phyloP scores from a whole-genome alignment of 2,329 filamentous ascomycete genomes.

The Colletotrichum magnum region DNA sequence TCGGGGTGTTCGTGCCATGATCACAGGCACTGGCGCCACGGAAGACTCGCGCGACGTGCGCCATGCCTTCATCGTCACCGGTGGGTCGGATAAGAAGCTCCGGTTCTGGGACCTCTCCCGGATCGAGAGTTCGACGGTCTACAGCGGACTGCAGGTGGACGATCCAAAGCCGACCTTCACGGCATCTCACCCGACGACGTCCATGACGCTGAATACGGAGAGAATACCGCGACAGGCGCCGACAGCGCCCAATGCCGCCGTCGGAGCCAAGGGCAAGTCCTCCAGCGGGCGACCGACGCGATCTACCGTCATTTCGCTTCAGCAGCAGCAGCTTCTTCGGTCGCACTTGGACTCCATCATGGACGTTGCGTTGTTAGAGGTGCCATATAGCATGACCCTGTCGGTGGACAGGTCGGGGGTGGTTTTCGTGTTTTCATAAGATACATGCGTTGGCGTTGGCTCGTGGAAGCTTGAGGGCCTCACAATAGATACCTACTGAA shows the following conservation, averaged over 20 bases:
- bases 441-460: slow-evolving; percentile 14
- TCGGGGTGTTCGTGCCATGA: slow-evolving; percentile 81
- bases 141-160: slow-evolving; percentile 82
- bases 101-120: slow-evolving; percentile 93
- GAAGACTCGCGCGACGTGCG: slow-evolving; percentile 81
- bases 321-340: slow-evolving; percentile 88
- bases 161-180: slow-evolving; percentile 82
- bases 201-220: slow-evolving; percentile 78
- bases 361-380: slow-evolving; percentile 90
- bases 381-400: slow-evolving; percentile 92
- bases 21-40: slow-evolving; percentile 77
- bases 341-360: slow-evolving; percentile 90
- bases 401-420: slow-evolving; percentile 91
- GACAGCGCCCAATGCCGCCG: slow-evolving; percentile 48
- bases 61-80: slow-evolving; percentile 88
- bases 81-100: slow-evolving; percentile 89
- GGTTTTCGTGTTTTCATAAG: slow-evolving; percentile 79
- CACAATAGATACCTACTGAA: slow-evolving; percentile 31
- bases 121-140: slow-evolving; percentile 82
- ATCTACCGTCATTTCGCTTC: slow-evolving; percentile 86
- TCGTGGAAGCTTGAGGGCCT: background rate
- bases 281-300: slow-evolving; percentile 68
- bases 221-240: slow-evolving; percentile 60
- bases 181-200: slow-evolving; percentile 72
- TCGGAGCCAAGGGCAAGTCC: slow-evolving; percentile 48